Evolutionary conservation across 2,329 filamentous ascomycete genomes (phyloP), one percentile per base, ranked within the genome.

Genomic region (Pyricularia grisea): DNA sequence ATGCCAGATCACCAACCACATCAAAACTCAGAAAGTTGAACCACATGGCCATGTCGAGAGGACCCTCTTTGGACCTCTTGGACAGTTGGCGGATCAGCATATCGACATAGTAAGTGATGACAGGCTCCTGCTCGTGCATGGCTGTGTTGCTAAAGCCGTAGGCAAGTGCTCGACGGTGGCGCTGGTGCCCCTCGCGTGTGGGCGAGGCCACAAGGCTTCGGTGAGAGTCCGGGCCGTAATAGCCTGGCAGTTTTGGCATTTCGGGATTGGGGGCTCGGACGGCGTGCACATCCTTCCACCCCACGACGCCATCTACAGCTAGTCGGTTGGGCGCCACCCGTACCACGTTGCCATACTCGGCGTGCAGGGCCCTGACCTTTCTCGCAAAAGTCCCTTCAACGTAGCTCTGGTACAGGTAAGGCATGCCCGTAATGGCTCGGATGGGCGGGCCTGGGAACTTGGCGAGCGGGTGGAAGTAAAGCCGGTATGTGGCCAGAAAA

Each of bases 101-200:
- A 25, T 71, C 60, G 20, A 74, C 69, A 50, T 72, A 72, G 3
- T 60, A 61, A 2, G 61, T 36, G 14, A 76, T 79, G 64, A 81
- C 74, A n/a, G 78, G 77, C 70, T 80, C 78, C 71, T 82, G 80
- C 23, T 75, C 78, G 17, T 78, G 76, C 79, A 82, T 77, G 69
- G 76, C 72, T 68, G 76, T 71, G 31, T 80, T 76, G 68, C 75
- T 75, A 73, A 82, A 82, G n/a, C 79, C 80, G 69, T 79, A 78
- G 12, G 78, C 76, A 67, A 82, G 74, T 10, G 72, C 68, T 30
- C 72, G 72, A n/a, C 75, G 74, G 33, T 74, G 73, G 10, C 72
- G 70, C 3, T 55, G 61, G 63, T 74, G 73, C 12, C 71, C 72
- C 28, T 71, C 73, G 64, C 73, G 75, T 68, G 80, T 73, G 63